Evolutionary conservation across 129 eudicot species (phyloP), one percentile per base, ranked within the genome.

Genomic region (Silybum marianum): DNA sequence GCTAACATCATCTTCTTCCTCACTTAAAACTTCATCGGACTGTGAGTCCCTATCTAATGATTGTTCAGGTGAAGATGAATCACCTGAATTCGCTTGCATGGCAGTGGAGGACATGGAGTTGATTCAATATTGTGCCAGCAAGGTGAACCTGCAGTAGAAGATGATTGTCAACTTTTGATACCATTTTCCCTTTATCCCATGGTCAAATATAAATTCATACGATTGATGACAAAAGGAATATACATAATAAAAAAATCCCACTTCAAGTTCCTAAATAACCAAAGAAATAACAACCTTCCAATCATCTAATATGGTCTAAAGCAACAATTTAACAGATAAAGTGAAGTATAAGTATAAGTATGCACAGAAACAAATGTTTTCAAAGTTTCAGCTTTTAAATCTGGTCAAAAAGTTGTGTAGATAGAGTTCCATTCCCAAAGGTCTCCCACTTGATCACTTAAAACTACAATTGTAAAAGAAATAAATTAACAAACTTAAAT

Each of bases 21-120:
- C 93, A 51, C 90, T 91, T 7, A 86, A 46, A 73, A 83, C 89
- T 48, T 88, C 91, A 78, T 89, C 96, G 71, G 95, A 89, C 66
- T 85, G 92, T 18, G 97, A 90, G 24, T 78, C 91, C 25, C 87
- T 91, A 62, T 90, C 97, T 74, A 85, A 77, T 44, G 98, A 91
- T 82, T 82, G 93, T 88, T 90, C 98, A 40, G 38, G 72, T 44
- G 97, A 91, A 71, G 92, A 85, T 58, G 97, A 90, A 71, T 89
- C 91, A n/a, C 88, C 87, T 65, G 89, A 92, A 87, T 83, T 91
- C 69, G 80, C 90, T 42, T 70, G 82, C 88, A 85, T 84, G 79
- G 83, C 76, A 26, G 88, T 73, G 28, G 87, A 74, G 44, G 85
- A 51, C 80, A 85, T 71, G 91, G 46, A 46, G 40, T 72, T 69